These are phyloP conservation scores for Elongisporangium undulatum DNA, from an alignment of 352 stramenopile genomes.

Conservation along the genomic window DNA sequence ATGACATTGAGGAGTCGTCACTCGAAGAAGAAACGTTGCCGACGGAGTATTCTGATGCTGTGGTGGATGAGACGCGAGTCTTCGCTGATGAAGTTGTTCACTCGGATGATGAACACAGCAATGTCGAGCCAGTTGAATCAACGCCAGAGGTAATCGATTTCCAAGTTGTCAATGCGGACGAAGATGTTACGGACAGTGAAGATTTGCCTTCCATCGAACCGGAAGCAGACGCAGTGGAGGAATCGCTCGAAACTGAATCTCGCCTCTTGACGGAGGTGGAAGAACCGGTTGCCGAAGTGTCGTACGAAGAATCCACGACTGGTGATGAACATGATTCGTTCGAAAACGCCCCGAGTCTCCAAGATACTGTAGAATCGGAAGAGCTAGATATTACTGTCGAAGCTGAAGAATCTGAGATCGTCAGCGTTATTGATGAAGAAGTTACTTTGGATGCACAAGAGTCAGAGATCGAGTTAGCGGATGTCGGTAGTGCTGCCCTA, in stretches of 20 bases:
- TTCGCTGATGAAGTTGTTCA: no score
- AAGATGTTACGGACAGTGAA: neutral
- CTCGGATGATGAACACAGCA: neutral
- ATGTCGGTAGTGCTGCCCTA: no score
- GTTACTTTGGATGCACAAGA: neutral
- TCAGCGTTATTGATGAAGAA: neutral
- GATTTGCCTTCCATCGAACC: no score
- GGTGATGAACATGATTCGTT: neutral
- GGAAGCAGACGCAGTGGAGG: no score
- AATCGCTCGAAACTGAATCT: neutral
- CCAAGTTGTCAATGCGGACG: neutral
- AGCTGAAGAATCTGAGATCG: neutral
- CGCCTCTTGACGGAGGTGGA: neutral
- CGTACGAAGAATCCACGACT: no score
- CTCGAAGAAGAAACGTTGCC: neutral
- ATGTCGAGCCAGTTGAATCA: neutral
- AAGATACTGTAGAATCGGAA: neutral
- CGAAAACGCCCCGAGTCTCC: neutral
- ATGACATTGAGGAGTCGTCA: neutral
- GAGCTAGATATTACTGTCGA: neutral
- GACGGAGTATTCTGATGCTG: neutral
- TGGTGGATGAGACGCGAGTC: no score
- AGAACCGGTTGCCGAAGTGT: neutral
- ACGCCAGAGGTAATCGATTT: neutral
- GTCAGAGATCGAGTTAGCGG: neutral